phyloP scores from a whole-genome alignment of 75 land plant species.

The Cupressus sempervirens region DNA sequence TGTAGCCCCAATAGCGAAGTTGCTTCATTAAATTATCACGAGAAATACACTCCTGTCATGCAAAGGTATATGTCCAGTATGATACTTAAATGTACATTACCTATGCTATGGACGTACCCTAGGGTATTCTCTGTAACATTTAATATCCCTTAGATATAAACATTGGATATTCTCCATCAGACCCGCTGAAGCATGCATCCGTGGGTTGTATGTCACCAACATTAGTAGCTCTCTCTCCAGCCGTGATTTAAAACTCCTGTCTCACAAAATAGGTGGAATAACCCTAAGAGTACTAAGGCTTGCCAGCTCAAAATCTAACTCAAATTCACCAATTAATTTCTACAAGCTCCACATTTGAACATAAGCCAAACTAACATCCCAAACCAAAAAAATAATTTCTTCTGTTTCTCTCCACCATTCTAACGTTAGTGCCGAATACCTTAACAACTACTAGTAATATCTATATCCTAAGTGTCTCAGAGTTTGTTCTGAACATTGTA shows the following conservation, averaged over 20 bases:
- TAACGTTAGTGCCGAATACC: too few relatives aligned
- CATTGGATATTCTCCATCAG: not conserved
- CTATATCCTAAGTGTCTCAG: too few relatives aligned
- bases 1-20: too few relatives aligned
- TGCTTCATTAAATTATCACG: too few relatives aligned
- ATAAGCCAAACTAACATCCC: not conserved
- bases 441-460: too few relatives aligned
- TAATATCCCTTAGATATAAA: not conserved
- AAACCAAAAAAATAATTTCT: not conserved
- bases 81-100: not conserved
- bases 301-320: not conserved
- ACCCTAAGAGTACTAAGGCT: not conserved
- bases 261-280: not conserved
- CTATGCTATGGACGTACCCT: not conserved
- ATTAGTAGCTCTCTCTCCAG: not conserved
- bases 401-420: too few relatives aligned
- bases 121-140: not conserved
- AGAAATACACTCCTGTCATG: too few relatives aligned
- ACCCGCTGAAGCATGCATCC: not conserved
- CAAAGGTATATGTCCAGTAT: not conserved
- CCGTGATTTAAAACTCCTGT: not conserved
- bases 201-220: not conserved
- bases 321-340: not conserved
- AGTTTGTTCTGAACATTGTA: too few relatives aligned
- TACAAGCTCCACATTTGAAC: not conserved